These are phyloP conservation scores for Prorocentrum cordatum DNA, from an alignment of 169 alveolate species.

Conservation along the genomic window DNA sequence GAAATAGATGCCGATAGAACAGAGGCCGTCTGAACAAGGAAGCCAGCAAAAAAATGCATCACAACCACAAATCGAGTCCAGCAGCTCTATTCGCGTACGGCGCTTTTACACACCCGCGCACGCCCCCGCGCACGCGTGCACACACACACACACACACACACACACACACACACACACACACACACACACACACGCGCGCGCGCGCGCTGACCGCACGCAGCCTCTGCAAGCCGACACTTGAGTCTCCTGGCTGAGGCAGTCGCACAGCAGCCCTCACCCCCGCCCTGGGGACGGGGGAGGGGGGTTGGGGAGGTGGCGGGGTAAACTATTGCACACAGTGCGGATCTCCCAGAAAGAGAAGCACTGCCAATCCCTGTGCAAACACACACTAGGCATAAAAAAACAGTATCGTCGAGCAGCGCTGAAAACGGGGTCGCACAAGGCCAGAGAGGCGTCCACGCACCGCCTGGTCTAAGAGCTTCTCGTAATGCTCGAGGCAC, in stretches of 20 bases:
- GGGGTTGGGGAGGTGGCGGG: too few relatives aligned
- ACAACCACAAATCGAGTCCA: not conserved
- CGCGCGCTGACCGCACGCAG: constrained; percentile 71
- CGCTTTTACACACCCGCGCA: not conserved
- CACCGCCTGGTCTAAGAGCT: constrained; percentile 94
- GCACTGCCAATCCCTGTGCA: too few relatives aligned
- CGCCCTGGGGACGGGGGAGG: too few relatives aligned
- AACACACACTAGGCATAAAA: too few relatives aligned
- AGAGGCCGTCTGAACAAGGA: not conserved
- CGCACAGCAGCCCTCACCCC: too few relatives aligned
- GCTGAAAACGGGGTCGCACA: not conserved
- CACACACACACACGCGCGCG: not conserved
- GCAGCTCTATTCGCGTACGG: too few relatives aligned
- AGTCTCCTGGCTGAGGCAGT: too few relatives aligned
- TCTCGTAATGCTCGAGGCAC: constrained; percentile 98
- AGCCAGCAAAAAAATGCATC: not conserved
- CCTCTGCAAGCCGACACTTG: too few relatives aligned
- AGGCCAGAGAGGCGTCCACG: not conserved
- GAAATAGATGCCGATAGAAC: not conserved
- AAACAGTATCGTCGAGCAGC: too few relatives aligned
- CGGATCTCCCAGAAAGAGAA: too few relatives aligned
- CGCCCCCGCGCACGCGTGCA: too few relatives aligned
- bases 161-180: not conserved
- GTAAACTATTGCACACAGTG: too few relatives aligned
- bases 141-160: not conserved